Percentiles rank a stretch among this genome's conserved stretches.
Evolutionary conservation across 176 grass and related monocot species (phyloP).

Genomic region (Carex kokanica): DNA sequence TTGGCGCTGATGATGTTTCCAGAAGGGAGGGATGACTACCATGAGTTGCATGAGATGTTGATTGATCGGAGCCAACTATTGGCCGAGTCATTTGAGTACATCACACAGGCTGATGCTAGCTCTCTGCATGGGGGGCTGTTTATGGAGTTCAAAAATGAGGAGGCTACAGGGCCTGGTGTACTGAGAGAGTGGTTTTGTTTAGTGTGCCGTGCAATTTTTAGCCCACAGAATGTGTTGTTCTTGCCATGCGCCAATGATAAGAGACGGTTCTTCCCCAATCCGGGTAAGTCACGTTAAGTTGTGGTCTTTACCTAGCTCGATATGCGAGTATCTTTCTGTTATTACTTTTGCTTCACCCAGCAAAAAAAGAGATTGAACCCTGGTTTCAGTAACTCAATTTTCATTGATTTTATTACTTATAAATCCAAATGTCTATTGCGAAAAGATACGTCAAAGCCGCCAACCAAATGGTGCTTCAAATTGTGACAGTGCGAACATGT

Average conservation of each 20-base stretch:
- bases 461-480: background rate
- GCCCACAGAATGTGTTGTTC: constrained; percentile 81
- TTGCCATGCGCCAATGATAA: constrained; percentile 74
- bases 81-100: constrained; percentile 85
- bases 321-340: background rate
- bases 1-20: constrained; percentile 89
- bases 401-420: background rate
- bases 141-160: constrained; percentile 99
- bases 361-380: background rate
- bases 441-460: background rate
- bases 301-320: background rate
- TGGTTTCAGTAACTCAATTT: background rate
- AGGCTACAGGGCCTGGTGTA: constrained; percentile 95
- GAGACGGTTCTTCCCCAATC: constrained; percentile 89
- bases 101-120: constrained; percentile 40
- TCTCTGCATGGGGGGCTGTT: constrained; percentile 76
- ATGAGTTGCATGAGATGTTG: constrained; percentile 94
- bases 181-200: constrained; percentile 96
- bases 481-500: background rate
- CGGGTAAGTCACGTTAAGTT: constrained; percentile 51
- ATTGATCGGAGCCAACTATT: constrained; percentile 76
- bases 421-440: background rate
- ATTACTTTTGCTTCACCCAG: background rate
- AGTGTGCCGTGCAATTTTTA: constrained; percentile 84
- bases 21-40: constrained; percentile 76